phyloP scores from a whole-genome alignment of 2,329 filamentous ascomycete genomes.

The Tolypocladium pustulatum region DNA sequence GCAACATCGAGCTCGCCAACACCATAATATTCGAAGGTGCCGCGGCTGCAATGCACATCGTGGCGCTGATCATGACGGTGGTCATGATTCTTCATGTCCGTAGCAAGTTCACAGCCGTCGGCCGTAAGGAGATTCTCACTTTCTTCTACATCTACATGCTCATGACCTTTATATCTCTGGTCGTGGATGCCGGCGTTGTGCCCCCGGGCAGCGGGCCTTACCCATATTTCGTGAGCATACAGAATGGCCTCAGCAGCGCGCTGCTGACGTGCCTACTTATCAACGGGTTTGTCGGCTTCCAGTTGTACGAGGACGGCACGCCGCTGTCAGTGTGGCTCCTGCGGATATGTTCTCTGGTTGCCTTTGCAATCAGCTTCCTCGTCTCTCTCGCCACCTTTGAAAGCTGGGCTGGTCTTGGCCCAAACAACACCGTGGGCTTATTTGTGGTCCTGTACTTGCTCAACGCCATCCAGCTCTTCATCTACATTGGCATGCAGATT shows the following conservation, averaged over 20 bases:
- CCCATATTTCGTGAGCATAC: constrained; percentile 83
- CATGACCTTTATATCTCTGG: constrained; percentile 76
- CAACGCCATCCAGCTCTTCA: constrained; percentile 74
- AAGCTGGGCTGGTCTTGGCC: constrained; percentile 74
- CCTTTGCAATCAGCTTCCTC: constrained; percentile 79
- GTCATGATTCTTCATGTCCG: constrained; percentile 96
- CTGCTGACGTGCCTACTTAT: constrained; percentile 83
- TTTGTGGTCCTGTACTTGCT: constrained; percentile 89
- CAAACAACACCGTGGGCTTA: constrained; percentile 76
- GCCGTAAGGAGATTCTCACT: constrained; percentile 61
- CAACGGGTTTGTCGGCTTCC: constrained; percentile 97
- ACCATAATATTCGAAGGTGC: constrained; percentile 97
- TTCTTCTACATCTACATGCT: constrained; percentile 98
- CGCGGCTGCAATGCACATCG: constrained; percentile 83
- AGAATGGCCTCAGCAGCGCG: constrained; percentile 76
- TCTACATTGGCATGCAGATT: constrained; percentile 83
- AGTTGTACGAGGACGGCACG: constrained; percentile 95
- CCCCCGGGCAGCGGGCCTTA: constrained; percentile 72
- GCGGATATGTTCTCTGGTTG: constrained; percentile 63
- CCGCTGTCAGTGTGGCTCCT: constrained; percentile 89
- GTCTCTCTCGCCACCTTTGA: constrained; percentile 90
- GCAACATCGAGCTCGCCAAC: constrained; percentile 92
- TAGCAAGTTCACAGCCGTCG: constrained; percentile 96
- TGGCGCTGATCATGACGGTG: constrained; percentile 82
- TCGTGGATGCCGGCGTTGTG: constrained; percentile 87